Evolutionary conservation across 2,329 filamentous ascomycete species (phyloP).

Genomic region (Metarhizium guizhouense): DNA sequence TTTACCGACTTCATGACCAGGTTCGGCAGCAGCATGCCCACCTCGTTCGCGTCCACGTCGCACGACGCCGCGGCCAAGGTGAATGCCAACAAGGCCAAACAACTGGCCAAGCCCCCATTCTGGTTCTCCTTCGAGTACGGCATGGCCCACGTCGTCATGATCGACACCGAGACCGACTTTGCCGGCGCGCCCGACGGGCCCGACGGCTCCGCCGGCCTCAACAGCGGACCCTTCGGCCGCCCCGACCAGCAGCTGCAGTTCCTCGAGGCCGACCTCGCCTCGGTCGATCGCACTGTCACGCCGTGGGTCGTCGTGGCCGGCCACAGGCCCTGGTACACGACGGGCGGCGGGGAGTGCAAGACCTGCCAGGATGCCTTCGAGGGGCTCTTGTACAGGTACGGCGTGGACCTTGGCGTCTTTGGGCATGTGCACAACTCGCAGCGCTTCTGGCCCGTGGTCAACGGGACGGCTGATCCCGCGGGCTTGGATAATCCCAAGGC

Average conservation of each 20-base stretch:
- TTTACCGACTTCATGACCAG: constrained; percentile 52
- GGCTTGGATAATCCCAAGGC: constrained; percentile 26
- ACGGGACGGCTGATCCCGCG: constrained; percentile 24
- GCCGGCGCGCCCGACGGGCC: constrained; percentile 18
- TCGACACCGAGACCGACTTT: constrained; percentile 26
- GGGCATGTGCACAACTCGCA: constrained; percentile 52
- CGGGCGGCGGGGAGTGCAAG: constrained; percentile 26
- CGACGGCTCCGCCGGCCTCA: constrained; percentile 19
- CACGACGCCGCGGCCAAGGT: constrained; percentile 28
- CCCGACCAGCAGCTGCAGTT: constrained; percentile 43
- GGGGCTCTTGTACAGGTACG: constrained; percentile 42
- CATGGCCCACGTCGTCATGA: constrained; percentile 20
- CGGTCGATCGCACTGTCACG: constrained; percentile 45
- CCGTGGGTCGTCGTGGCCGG: constrained; percentile 32
- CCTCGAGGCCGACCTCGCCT: constrained; percentile 44
- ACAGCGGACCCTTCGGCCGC: constrained; percentile 40
- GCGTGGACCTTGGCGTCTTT: constrained; percentile 47
- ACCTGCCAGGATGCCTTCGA: constrained; percentile 45
- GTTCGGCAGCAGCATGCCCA: constrained; percentile 43
- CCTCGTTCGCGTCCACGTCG: constrained; percentile 40
- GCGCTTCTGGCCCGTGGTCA: constrained; percentile 35
- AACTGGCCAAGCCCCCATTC: constrained; percentile 18
- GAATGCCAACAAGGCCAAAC: constrained; percentile 34
- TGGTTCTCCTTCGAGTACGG: constrained; percentile 19
- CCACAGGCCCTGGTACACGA: constrained; percentile 39